These are phyloP conservation scores for Hypocreales sp. DNA, from an alignment of 2,329 filamentous ascomycete genomes.

Conservation along the genomic window DNA sequence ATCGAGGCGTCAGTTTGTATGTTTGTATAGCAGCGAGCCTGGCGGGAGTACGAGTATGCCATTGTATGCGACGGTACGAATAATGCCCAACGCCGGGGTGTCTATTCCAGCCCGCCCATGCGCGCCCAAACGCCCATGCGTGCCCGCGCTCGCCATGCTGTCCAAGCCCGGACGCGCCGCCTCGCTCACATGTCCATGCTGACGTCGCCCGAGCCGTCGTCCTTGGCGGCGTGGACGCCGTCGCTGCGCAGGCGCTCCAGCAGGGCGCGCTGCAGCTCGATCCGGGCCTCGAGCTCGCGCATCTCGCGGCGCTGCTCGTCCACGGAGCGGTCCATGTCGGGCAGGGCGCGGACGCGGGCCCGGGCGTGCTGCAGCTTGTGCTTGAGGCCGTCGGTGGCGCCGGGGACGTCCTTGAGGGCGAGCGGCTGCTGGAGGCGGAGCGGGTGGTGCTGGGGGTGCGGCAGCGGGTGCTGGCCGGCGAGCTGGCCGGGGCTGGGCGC, in stretches of 20 bases:
- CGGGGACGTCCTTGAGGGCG: conserved; percentile 58
- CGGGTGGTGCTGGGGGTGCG: conserved; percentile 24
- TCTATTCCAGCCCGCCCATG: too few species aligned
- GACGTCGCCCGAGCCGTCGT: conserved; percentile 12
- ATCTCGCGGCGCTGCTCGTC: conserved; percentile 62
- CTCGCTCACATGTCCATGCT: conserved; percentile 29
- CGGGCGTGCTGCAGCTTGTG: conserved; percentile 72
- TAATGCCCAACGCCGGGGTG: too few species aligned
- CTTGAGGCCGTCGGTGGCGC: conserved; percentile 64
- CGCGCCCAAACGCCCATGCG: too few species aligned
- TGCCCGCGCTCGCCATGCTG: conserved; percentile 7
- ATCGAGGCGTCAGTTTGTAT: too few species aligned
- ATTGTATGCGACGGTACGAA: too few species aligned
- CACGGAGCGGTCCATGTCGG: conserved; percentile 52
- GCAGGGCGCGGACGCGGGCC: conserved; percentile 45
- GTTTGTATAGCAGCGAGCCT: conserved; percentile 4
- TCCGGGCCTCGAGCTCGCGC: conserved; percentile 44
- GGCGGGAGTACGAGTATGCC: too few species aligned
- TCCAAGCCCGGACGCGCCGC: too few species aligned
- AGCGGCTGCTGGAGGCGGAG: conserved; percentile 19
- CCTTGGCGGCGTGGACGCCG: conserved; percentile 16
- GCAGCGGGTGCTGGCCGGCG: too few species aligned
- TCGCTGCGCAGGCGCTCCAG: conserved; percentile 37
- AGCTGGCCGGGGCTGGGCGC: too few species aligned
- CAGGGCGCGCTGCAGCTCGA: conserved; percentile 44